Percentiles rank a stretch among this genome's conserved stretches.
Evolutionary conservation across 345 rosid species (phyloP).

Genomic region (Bruguiera parviflora): DNA sequence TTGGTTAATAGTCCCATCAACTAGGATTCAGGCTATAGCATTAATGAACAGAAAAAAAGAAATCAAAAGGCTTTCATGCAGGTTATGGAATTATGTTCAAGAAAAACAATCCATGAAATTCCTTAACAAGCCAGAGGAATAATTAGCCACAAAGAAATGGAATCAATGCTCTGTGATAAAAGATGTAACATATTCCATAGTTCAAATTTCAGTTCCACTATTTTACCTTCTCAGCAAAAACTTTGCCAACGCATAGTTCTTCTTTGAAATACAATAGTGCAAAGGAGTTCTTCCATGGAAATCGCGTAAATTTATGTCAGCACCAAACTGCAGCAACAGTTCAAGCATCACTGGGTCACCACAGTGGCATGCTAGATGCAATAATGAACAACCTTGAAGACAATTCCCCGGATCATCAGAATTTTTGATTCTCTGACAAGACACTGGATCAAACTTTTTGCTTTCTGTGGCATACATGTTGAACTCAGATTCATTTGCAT

Average conservation of each 20-base stretch:
- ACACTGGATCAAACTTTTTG: conserved; percentile 46
- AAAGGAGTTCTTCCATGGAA: conserved; percentile 79
- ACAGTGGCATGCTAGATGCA: conserved; percentile 75
- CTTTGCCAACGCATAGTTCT: conserved; percentile 64
- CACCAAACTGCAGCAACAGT: conserved; percentile 78
- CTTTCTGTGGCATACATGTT: conserved; percentile 15
- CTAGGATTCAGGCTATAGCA: too few species aligned
- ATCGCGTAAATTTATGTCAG: conserved; percentile 59
- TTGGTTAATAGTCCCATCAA: too few species aligned
- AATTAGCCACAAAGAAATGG: too few species aligned
- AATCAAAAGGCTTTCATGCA: too few species aligned
- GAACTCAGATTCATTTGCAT: conserved; percentile 24
- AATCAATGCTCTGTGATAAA: too few species aligned
- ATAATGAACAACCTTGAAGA: conserved; percentile 72
- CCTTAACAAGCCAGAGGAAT: too few species aligned
- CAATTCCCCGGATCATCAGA: conserved; percentile 54
- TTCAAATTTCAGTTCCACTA: not conserved
- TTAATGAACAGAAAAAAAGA: too few species aligned
- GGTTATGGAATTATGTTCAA: too few species aligned
- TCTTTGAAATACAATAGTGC: conserved; percentile 63
- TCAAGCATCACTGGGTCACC: conserved; percentile 61
- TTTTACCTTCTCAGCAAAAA: conserved; percentile 68
- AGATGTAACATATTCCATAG: not conserved
- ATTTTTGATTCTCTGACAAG: conserved; percentile 57
- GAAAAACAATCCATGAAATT: too few species aligned